Conservation (phyloP, 2,329 filamentous ascomycete species). For the Colletotrichum chlorophyti region DNA sequence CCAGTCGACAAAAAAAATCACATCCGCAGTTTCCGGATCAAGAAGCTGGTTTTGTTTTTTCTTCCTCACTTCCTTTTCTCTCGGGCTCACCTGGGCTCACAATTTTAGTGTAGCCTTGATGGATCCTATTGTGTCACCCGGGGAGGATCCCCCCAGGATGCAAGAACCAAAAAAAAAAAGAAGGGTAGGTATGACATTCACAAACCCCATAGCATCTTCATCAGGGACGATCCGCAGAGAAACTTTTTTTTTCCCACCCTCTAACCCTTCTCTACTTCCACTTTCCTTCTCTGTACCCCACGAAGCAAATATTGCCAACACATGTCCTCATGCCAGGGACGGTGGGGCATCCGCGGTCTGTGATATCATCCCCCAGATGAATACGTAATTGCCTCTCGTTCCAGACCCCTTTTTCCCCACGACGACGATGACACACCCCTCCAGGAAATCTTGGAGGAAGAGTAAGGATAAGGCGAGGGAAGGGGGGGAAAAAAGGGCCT, state of each 20-base stretch:
- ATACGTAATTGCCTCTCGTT: slow-evolving; percentile 26
- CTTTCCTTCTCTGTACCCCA: background rate
- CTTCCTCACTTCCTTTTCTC: background rate
- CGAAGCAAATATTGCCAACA: slow-evolving; percentile 2
- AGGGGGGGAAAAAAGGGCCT: too few species aligned
- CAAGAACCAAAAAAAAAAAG: background rate
- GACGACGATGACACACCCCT: too few species aligned
- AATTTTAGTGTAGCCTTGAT: slow-evolving; percentile 3
- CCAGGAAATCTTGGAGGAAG: background rate
- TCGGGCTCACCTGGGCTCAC: too few species aligned
- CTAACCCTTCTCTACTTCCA: too few species aligned
- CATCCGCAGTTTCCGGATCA: slow-evolving; percentile 18
- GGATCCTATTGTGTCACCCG: too few species aligned
- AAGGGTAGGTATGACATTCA: too few species aligned
- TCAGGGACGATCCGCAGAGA: too few species aligned
- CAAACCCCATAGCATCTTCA: too few species aligned
- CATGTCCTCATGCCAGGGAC: slow-evolving; percentile 16
- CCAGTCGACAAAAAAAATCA: background rate
- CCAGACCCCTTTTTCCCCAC: slow-evolving; percentile 10
- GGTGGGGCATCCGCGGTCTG: slow-evolving; percentile 22
- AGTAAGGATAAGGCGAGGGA: background rate
- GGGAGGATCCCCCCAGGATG: too few species aligned
- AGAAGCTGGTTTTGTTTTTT: background rate
- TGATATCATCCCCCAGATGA: slow-evolving; percentile 24
- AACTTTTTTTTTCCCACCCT: background rate